These are phyloP conservation scores for Dissophora ornata DNA, from an alignment of 192 early-diverging fungal genomes.

Conservation along the genomic window DNA sequence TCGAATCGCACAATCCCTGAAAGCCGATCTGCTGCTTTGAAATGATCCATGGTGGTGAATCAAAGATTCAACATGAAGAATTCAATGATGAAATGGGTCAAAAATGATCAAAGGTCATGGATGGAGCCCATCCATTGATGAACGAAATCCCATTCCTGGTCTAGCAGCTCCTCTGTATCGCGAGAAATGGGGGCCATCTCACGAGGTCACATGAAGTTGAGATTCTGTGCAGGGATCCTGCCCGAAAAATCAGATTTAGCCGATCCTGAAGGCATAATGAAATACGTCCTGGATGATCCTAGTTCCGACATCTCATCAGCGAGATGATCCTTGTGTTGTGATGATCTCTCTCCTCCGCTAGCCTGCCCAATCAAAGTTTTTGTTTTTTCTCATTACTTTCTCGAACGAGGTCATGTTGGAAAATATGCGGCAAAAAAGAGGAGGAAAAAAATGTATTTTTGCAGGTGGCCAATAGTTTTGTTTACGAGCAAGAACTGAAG, in stretches of 20 bases:
- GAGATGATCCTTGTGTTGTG: not conserved
- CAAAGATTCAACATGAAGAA: slow-evolving; percentile 16
- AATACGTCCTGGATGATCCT: slow-evolving; percentile 20
- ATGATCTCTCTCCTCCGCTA: not conserved
- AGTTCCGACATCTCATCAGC: not conserved
- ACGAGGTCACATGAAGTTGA: not conserved
- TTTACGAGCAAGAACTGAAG: slow-evolving; percentile 3
- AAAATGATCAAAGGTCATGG: not conserved
- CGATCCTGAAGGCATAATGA: too few relatives aligned
- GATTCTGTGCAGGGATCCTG: too few relatives aligned
- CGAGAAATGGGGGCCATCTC: not conserved
- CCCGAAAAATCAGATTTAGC: too few relatives aligned
- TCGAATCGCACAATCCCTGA: too few relatives aligned
- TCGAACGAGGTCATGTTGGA: slow-evolving; percentile 58
- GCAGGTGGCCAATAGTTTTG: slow-evolving; percentile 24
- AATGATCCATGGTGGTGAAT: not conserved
- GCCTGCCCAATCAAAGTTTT: not conserved
- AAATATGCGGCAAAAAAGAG: slow-evolving; percentile 54
- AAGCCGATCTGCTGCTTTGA: too few relatives aligned
- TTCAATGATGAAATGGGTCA: not conserved
- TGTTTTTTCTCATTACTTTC: slow-evolving; percentile 48
- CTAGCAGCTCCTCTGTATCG: not conserved
- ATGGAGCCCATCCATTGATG: not conserved
- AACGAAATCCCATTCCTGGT: not conserved
- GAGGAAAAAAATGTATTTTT: slow-evolving; percentile 40